Base-by-base conservation (phyloP, 495 filamentous ascomycete genomes). In the Bacidia rubella region DNA sequence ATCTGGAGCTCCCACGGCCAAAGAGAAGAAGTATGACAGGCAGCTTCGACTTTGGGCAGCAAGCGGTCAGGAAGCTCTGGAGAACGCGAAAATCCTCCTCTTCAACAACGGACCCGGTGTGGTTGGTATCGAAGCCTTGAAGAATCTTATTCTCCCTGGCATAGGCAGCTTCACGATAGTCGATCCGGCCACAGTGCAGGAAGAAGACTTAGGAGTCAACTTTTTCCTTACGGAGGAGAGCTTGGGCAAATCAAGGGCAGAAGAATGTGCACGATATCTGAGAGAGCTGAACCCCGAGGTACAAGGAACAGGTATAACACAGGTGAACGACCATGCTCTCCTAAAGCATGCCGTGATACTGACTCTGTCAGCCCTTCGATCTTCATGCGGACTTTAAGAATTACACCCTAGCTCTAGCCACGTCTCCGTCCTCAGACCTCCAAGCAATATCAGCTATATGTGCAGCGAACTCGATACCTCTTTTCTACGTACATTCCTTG, bases 261-360 rank as follows among this genome's bases (percentile, higher is more conserved):
- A 86, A 62, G 78, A 83, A 57, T 80, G 81, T 29, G 84, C 83
- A 49, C 80, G 77, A 52, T 70, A 89, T 44, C 68, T 99, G 50
- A 74, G 77, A 59, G 92, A 99, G 70, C 69, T 99, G 45, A 99
- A 99, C 63, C 92, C 92, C n/a, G 93, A 97, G 61, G 90, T 95
- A 15, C 68, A 86, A 44, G 90, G 89, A 20, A 63, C 74, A 52
- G 81, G 62, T 62, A 69, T 73, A 65, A 66, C 62, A 54, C 72
- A 70, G 55, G 79, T 68, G 63, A 70, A 71, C 64, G 65, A 61
- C 29, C 29, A 35, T 35, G 29, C 63, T 90, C 92, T 17, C 92
- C 95, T n/a, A 68, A 86, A 44, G 90, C 88, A 19, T n/a, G n/a
- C n/a, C 63, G 74, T 52, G 81, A 62, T 63, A 70, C 72, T 66